Base-by-base conservation (phyloP, 2,329 filamentous ascomycete species). In the Cladosporium sp. region DNA sequence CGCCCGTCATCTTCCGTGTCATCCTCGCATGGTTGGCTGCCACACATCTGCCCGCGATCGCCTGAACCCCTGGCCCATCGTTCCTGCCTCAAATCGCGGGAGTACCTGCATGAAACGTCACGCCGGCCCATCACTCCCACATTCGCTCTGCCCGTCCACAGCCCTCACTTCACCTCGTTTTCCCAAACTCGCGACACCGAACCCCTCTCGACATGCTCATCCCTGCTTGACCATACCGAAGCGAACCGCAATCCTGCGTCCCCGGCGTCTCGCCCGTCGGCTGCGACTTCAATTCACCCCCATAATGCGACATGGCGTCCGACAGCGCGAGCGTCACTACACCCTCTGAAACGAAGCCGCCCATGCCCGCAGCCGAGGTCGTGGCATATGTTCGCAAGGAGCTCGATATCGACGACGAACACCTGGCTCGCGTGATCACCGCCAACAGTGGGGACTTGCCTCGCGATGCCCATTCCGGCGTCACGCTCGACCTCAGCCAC, bases 401-500 rank as follows among this genome's bases (percentile, higher is more conserved):
- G 58, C 57, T 68, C 41, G 63, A 66, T 19, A 59, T 58, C 37
- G 64, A 68, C 56, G 63, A 62, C 32, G 61, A 66, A 51, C 62
- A 61, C 32, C 62, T 66, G 59, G 62, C 62, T n/a, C 58, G 63
- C 35, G 60, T 62, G 40, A 54, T 58, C 42, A 59, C 59, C 14
- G 55, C 55, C 32, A 57, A 55, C 42, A 55, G 54, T 9, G 62
- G 54, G 35, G 61, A 60, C 35, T 51, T 66, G 53, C 58, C 59
- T 42, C 56, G 53, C 38, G 63, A 63, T 49, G 54, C 59, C 22
- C 65, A 66, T 56, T 82, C 84, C 1, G 87, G 87, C 54, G 81
- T 89, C 54, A 91, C 87, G 32, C 85, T 92, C 61, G 86, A 91
- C 68, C 71, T 91, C 58, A 88, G 86, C 68, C 83, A 86, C 62